phyloP scores from a whole-genome alignment of 2,329 filamentous ascomycete species.

The Clonostachys byssicola region DNA sequence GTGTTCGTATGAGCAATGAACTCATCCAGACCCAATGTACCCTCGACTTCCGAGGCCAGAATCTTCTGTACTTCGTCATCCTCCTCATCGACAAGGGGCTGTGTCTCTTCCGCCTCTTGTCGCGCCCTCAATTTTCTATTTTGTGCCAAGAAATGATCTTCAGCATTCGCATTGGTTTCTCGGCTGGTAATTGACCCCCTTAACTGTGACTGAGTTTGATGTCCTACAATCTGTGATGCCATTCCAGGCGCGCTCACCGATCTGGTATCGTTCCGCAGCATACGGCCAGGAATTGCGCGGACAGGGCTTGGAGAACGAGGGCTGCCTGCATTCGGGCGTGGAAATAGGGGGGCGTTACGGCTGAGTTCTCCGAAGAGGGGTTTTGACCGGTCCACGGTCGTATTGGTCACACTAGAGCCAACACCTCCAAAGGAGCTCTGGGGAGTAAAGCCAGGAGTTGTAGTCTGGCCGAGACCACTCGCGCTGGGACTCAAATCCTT shows the following conservation, averaged over 20 bases:
- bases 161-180: conserved; percentile 21
- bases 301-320: conserved; percentile 72
- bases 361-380: conserved; percentile 51
- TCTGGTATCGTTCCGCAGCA: conserved; percentile 44
- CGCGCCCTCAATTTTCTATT: conserved; percentile 48
- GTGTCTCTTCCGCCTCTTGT: conserved; percentile 52
- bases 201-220: conserved; percentile 26
- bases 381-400: conserved; percentile 27
- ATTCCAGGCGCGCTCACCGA: conserved; percentile 59
- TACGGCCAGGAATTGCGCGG: conserved; percentile 49
- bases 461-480: conserved; percentile 18
- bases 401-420: conserved; percentile 24
- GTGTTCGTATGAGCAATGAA: conserved; percentile 62
- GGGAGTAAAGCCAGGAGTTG: conserved; percentile 48
- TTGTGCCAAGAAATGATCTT: conserved; percentile 44
- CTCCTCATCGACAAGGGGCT: conserved; percentile 61
- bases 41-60: conserved; percentile 54
- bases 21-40: conserved; percentile 59
- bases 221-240: conserved; percentile 47
- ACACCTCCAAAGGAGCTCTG: conserved; percentile 54
- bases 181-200: conserved; percentile 33
- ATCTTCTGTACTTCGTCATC: conserved; percentile 64
- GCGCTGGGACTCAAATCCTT: conserved; percentile 53
- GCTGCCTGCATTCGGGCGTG: conserved; percentile 49
- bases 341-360: conserved; percentile 46